Evolutionary conservation across 371 early-diverging fungal species (phyloP).

Genomic region (Lichtheimia hyalospora): DNA sequence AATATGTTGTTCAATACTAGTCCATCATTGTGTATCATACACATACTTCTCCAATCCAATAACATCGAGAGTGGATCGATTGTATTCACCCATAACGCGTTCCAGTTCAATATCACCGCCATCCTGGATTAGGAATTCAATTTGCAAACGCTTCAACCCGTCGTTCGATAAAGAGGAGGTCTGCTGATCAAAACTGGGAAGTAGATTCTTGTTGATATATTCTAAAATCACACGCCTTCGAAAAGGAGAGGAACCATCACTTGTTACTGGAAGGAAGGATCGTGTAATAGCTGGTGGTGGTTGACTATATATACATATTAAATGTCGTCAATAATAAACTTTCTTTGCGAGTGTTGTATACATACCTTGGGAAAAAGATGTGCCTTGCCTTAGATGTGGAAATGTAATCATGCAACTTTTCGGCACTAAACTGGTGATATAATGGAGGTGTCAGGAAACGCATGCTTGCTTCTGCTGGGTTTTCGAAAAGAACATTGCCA

Average conservation of each 20-base stretch:
- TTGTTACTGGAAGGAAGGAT: slow-evolving; percentile 22
- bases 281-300: slow-evolving; percentile 25
- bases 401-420: not conserved
- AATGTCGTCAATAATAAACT: too few relatives aligned
- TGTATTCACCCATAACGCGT: slow-evolving; percentile 25
- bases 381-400: slow-evolving; percentile 11
- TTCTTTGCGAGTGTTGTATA: not conserved
- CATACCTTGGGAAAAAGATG: slow-evolving; percentile 23
- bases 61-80: slow-evolving; percentile 24
- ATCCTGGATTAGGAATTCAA: slow-evolving; percentile 30
- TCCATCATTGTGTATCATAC: not conserved
- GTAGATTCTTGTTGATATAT: slow-evolving; percentile 19
- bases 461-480: slow-evolving; percentile 10
- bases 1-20: not conserved
- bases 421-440: not conserved
- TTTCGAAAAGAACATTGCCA: slow-evolving; percentile 31
- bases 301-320: slow-evolving; percentile 13
- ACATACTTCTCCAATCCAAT: slow-evolving; percentile 28
- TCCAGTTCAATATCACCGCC: slow-evolving; percentile 22
- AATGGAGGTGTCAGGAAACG: slow-evolving; percentile 9
- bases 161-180: not conserved
- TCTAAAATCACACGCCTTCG: slow-evolving; percentile 26
- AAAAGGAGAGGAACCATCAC: slow-evolving; percentile 15
- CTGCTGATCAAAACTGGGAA: not conserved
- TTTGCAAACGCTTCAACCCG: slow-evolving; percentile 17